Percentiles rank a stretch among this genome's conserved stretches.
Evolutionary conservation across 2,329 filamentous ascomycete species (phyloP).

Genomic region (Ceratocystis huliohia): DNA sequence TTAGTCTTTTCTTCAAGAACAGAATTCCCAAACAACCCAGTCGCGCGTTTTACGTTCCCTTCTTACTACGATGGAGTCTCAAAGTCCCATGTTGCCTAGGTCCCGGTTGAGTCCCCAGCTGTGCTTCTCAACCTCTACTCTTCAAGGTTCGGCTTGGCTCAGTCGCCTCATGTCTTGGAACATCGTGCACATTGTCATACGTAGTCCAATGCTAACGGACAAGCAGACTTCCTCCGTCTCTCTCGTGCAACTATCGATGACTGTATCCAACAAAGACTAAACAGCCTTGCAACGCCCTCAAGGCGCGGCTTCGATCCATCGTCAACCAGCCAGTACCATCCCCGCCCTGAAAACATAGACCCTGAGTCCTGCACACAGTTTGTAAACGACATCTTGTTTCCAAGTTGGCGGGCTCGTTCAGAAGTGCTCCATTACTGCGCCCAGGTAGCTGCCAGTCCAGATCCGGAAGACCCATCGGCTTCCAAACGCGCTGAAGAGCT

Average conservation of each 20-base stretch:
- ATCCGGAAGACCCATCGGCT: constrained; percentile 73
- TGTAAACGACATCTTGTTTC: constrained; percentile 67
- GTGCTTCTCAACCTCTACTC: constrained; percentile 57
- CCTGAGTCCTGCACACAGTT: constrained; percentile 54
- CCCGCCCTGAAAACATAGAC: constrained; percentile 39
- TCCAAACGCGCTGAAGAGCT: constrained; percentile 57
- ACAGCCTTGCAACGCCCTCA: constrained; percentile 70
- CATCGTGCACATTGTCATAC: not conserved
- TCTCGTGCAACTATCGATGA: constrained; percentile 82
- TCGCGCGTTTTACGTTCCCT: not conserved
- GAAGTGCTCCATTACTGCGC: constrained; percentile 84
- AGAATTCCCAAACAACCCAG: not conserved
- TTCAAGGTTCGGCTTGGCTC: constrained; percentile 45
- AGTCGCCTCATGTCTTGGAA: not conserved
- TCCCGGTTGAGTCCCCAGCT: constrained; percentile 53
- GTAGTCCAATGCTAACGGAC: not conserved
- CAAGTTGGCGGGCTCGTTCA: constrained; percentile 71
- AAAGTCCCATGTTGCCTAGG: constrained; percentile 1
- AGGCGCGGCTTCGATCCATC: constrained; percentile 68
- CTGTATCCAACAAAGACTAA: constrained; percentile 83
- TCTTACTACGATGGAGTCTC: constrained; percentile 8
- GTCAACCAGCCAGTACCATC: constrained; percentile 43
- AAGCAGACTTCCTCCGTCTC: constrained; percentile 72
- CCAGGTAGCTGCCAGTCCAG: constrained; percentile 71
- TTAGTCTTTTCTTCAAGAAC: not conserved